These are phyloP conservation scores for Eucalyptus decipiens DNA, from an alignment of 345 rosid species.

Conservation along the genomic window DNA sequence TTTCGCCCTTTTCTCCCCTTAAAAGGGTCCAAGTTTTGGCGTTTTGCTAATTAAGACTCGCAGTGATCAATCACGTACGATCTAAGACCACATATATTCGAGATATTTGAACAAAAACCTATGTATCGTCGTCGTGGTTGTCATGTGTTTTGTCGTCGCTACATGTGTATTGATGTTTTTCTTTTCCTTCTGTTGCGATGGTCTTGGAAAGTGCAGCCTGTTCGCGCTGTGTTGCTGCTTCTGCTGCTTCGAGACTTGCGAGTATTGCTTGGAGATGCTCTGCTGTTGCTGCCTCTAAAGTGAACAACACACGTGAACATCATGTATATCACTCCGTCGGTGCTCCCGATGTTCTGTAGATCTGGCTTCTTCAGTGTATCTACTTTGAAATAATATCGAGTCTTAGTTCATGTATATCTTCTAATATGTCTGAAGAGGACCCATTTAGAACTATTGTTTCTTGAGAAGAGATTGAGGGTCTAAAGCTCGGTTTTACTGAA, in stretches of 20 bases:
- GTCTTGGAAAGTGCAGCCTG: background rate
- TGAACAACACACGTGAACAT: background rate
- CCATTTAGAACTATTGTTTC: background rate
- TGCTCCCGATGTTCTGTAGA: background rate
- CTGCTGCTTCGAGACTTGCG: slow-evolving; percentile 5
- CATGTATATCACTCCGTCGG: background rate
- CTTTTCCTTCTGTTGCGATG: background rate
- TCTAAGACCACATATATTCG: background rate
- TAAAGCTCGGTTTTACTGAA: background rate
- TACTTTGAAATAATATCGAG: background rate
- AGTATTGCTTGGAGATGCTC: background rate
- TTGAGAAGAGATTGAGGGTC: background rate
- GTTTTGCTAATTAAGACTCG: background rate
- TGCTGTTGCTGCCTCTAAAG: background rate
- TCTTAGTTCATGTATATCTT: background rate
- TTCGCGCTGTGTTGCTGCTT: background rate
- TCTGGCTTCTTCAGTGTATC: background rate
- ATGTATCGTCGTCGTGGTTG: background rate
- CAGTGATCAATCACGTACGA: background rate
- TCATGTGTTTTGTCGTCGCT: background rate
- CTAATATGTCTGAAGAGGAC: background rate
- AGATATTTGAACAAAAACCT: background rate
- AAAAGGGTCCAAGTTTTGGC: background rate
- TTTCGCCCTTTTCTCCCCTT: background rate
- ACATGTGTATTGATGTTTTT: background rate